phyloP scores from a whole-genome alignment of 305 asterid genomes.

The Plantago coronopus region DNA sequence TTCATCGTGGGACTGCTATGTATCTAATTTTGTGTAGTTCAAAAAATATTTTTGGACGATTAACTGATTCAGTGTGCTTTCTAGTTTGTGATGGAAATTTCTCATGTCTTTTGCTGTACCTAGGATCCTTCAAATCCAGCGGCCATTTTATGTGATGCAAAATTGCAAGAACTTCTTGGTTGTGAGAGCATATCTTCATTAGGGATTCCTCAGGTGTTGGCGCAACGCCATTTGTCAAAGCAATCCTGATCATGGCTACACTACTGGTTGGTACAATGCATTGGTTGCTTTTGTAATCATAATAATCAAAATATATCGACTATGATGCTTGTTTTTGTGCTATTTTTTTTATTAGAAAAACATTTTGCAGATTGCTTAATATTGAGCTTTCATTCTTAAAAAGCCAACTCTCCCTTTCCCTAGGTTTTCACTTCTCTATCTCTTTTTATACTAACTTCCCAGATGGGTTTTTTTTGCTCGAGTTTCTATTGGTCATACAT shows the following conservation, averaged over 20 bases:
- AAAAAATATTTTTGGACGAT: too few species aligned
- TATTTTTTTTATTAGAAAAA: neutral
- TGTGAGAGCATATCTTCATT: slow-evolving; percentile 55
- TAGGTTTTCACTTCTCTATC: neutral
- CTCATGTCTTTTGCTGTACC: slow-evolving; percentile 12
- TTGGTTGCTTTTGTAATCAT: slow-evolving; percentile 4
- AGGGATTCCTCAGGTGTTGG: slow-evolving; percentile 54
- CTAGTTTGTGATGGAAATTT: slow-evolving; percentile 13
- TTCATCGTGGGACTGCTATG: neutral
- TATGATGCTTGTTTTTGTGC: slow-evolving; percentile 2
- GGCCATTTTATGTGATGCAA: slow-evolving; percentile 50
- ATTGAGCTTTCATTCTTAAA: neutral
- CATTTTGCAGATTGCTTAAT: neutral
- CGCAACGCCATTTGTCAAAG: slow-evolving; percentile 41
- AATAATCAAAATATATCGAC: neutral
- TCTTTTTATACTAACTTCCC: neutral
- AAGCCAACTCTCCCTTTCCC: neutral
- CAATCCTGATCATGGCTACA: slow-evolving; percentile 36
- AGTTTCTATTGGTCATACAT: neutral
- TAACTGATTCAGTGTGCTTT: neutral
- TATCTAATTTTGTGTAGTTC: neutral
- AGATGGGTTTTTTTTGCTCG: neutral
- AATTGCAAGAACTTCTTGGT: slow-evolving; percentile 58
- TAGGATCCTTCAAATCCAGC: slow-evolving; percentile 58
- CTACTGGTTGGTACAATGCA: slow-evolving; percentile 32